These are phyloP conservation scores for Phytophthora melonis DNA, from an alignment of 352 stramenopile genomes.

Conservation along the genomic window DNA sequence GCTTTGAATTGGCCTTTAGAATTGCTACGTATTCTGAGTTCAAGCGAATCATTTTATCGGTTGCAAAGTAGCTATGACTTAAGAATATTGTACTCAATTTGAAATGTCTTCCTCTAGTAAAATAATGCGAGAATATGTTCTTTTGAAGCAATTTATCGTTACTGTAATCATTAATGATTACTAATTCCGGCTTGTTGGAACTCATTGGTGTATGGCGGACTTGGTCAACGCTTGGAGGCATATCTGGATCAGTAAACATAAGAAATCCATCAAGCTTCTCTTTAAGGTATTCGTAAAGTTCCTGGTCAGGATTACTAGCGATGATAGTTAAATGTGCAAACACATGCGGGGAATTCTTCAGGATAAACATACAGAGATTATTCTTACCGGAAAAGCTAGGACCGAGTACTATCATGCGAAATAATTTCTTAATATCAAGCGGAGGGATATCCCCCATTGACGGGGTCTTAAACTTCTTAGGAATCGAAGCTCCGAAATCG, in stretches of 20 bases:
- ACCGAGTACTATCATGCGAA: neutral
- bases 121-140: too few species aligned
- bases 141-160: too few species aligned
- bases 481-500: neutral
- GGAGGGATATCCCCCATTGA: neutral
- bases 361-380: neutral
- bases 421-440: conserved; percentile 2
- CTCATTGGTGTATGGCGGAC: too few species aligned
- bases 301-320: too few species aligned
- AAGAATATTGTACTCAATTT: neutral
- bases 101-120: neutral
- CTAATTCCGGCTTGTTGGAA: too few species aligned
- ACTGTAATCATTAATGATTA: too few species aligned
- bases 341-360: neutral
- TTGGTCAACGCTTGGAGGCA: too few species aligned
- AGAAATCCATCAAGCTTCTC: too few species aligned
- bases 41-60: neutral
- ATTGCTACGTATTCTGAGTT: neutral
- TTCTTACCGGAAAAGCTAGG: neutral
- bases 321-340: neutral
- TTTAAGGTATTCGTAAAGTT: too few species aligned
- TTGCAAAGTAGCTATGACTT: neutral
- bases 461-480: neutral
- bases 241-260: too few species aligned
- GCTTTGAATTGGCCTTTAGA: neutral